Percentiles rank a stretch among this genome's conserved stretches.
Evolutionary conservation across 2,329 filamentous ascomycete species (phyloP).

Genomic region (Fusarium circinatum): DNA sequence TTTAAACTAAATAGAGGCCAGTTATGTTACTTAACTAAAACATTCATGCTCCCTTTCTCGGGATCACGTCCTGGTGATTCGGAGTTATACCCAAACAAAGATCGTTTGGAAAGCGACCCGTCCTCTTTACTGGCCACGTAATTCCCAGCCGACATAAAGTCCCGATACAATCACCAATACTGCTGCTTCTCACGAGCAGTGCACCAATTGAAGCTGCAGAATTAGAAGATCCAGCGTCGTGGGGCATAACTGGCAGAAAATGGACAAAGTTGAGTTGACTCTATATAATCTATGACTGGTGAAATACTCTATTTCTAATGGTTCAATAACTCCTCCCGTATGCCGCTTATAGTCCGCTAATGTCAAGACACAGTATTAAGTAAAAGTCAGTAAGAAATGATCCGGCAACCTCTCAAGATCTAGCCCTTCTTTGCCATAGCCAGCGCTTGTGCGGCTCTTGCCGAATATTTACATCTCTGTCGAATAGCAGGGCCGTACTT

Average conservation of each 20-base stretch:
- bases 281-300: background rate
- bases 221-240: rapidly evolving
- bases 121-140: no score
- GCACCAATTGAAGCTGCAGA: background rate
- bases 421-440: conserved; percentile 9
- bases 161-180: no score
- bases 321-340: background rate
- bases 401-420: rapidly evolving
- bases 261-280: background rate
- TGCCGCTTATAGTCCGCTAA: background rate
- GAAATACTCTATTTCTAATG: background rate
- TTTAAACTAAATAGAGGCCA: no score
- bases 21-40: rapidly evolving
- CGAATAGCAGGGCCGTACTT: conserved; percentile 36
- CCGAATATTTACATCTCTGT: conserved; percentile 38
- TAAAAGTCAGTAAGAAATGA: background rate
- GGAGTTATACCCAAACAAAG: no score
- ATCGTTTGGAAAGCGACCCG: no score
- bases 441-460: conserved; percentile 28
- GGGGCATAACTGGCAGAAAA: background rate
- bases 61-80: rapidly evolving
- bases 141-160: no score
- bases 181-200: background rate
- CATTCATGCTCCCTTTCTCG: no score
- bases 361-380: background rate